phyloP scores from a whole-genome alignment of 73 alveolate genomes.

The Paramecium primaurelia region DNA sequence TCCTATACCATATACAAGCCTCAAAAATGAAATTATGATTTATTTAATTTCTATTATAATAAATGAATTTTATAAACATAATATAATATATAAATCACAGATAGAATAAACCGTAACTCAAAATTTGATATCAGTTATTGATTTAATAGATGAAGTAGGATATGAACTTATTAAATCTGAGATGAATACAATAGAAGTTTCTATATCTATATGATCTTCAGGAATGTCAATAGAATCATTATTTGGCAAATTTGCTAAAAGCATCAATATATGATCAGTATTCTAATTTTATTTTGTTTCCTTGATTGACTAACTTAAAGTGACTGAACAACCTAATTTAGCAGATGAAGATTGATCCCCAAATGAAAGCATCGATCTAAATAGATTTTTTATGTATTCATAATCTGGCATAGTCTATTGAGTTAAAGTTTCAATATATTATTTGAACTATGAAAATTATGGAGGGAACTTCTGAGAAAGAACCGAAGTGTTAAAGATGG shows the following conservation, averaged over 20 bases:
- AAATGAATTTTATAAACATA: not conserved
- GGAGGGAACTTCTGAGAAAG: not conserved
- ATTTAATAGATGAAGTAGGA: not conserved
- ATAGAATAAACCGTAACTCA: not conserved
- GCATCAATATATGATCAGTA: not conserved
- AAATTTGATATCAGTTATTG: not conserved
- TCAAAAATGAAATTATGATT: not conserved
- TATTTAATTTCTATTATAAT: not conserved
- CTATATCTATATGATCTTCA: not conserved
- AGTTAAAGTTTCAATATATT: not conserved
- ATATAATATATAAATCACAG: not conserved
- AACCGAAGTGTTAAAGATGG: not conserved
- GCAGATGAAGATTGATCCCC: not conserved
- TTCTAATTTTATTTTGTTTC: not conserved
- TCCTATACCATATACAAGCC: not conserved
- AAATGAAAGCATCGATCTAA: not conserved
- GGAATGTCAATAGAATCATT: not conserved
- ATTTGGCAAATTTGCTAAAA: not conserved
- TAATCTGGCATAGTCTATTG: not conserved
- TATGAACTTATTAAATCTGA: not conserved
- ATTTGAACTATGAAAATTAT: not conserved
- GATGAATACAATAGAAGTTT: not conserved
- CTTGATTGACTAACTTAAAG: not conserved
- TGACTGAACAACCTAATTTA: not conserved
- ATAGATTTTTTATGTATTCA: not conserved